These are phyloP conservation scores for Puccinia polysora DNA, from an alignment of 1,284 basidiomycete species.

Conservation along the genomic window DNA sequence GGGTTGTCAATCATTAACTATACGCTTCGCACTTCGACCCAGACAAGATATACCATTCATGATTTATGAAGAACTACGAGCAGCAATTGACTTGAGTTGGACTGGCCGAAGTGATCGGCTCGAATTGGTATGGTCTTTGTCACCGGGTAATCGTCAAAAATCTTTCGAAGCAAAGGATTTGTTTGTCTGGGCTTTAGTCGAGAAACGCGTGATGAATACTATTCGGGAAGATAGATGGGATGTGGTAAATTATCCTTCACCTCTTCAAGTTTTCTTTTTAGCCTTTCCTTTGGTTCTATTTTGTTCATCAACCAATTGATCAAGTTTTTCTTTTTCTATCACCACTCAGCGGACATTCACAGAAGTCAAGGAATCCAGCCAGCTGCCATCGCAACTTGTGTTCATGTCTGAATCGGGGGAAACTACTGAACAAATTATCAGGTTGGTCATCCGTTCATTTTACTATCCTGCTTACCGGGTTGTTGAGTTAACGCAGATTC, in stretches of 20 bases:
- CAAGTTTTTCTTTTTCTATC: no score
- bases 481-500: not conserved
- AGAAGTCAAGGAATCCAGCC: slow-evolving; percentile 53
- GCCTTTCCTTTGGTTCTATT: no score
- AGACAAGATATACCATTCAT: slow-evolving; percentile 73
- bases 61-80: slow-evolving; percentile 61
- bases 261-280: no score
- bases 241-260: slow-evolving; percentile 62
- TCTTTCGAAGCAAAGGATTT: slow-evolving; percentile 54
- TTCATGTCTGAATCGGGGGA: slow-evolving; percentile 79
- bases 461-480: not conserved
- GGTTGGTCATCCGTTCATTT: slow-evolving; percentile 50
- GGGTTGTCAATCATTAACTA: slow-evolving; percentile 69
- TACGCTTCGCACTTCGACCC: slow-evolving; percentile 69
- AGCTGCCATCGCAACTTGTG: slow-evolving; percentile 58
- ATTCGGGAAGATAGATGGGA: slow-evolving; percentile 75
- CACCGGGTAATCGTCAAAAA: slow-evolving; percentile 50
- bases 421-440: slow-evolving; percentile 71
- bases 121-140: slow-evolving; percentile 69
- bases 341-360: slow-evolving; percentile 67
- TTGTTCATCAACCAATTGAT: no score
- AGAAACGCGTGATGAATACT: slow-evolving; percentile 67
- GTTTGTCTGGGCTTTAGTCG: slow-evolving; percentile 77
- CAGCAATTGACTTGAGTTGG: slow-evolving; percentile 70
- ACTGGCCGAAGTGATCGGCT: slow-evolving; percentile 59